These are phyloP conservation scores for Apiospora pterosperma DNA, from an alignment of 2,329 filamentous ascomycete species.

Conservation along the genomic window DNA sequence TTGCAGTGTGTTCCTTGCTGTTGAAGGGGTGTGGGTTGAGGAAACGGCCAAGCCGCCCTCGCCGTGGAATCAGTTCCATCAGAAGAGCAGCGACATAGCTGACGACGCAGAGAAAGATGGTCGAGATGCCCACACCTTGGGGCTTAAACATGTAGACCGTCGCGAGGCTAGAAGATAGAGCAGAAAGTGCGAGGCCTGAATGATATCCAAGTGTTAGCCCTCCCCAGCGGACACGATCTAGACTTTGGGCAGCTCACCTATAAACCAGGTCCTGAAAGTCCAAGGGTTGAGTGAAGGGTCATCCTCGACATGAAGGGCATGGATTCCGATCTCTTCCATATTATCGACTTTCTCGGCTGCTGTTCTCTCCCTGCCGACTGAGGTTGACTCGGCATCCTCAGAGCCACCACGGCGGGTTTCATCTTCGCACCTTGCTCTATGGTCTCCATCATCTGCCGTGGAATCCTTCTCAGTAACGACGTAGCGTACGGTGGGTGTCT, in stretches of 20 bases:
- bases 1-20: slow-evolving; percentile 30
- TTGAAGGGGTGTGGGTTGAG: slow-evolving; percentile 23
- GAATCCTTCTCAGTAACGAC: neutral
- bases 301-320: slow-evolving; percentile 30
- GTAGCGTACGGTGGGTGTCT: neutral
- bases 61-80: slow-evolving; percentile 34
- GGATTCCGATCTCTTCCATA: slow-evolving; percentile 13
- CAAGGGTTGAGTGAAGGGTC: slow-evolving; percentile 30
- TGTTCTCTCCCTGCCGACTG: neutral
- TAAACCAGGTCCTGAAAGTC: slow-evolving; percentile 35
- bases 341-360: slow-evolving; percentile 5
- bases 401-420: neutral
- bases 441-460: neutral
- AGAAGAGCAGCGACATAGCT: slow-evolving; percentile 38
- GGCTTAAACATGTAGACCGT: slow-evolving; percentile 47
- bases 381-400: neutral
- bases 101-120: slow-evolving; percentile 41
- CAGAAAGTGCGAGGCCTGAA: slow-evolving; percentile 28
- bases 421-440: neutral
- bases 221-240: neutral
- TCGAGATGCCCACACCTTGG: slow-evolving; percentile 39
- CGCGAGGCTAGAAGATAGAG: slow-evolving; percentile 35
- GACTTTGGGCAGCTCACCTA: slow-evolving; percentile 20
- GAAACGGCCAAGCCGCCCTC: slow-evolving; percentile 27
- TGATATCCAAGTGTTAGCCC: neutral